A percentile compares a stretch with the other conserved stretches of the same genome.
These are phyloP conservation scores for Cocos nucifera DNA, from an alignment of 176 grass and related monocot genomes.

Conservation along the genomic window DNA sequence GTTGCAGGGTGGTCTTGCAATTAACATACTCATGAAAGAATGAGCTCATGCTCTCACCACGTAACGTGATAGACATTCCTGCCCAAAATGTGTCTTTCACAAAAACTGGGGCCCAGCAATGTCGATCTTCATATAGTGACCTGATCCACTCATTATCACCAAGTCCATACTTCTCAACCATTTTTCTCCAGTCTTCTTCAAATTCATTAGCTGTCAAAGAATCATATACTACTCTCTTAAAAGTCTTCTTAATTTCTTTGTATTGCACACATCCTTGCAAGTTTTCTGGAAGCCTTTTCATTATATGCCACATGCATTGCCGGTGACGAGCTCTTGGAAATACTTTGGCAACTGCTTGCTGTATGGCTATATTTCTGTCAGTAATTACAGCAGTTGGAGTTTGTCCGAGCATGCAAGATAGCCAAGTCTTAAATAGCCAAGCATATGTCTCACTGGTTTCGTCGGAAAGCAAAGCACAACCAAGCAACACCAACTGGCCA, in stretches of 20 bases:
- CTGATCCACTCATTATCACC: slow-evolving; percentile 17
- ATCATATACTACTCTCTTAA: slow-evolving; percentile 22
- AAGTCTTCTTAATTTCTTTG: slow-evolving; percentile 15
- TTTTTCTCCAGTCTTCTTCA: slow-evolving; percentile 18
- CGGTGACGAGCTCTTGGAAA: slow-evolving; percentile 15
- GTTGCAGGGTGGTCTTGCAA: slow-evolving; percentile 1
- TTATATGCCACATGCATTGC: slow-evolving; percentile 10
- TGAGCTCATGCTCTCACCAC: slow-evolving; percentile 6
- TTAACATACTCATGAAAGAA: slow-evolving; percentile 15
- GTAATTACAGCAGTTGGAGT: slow-evolving; percentile 21
- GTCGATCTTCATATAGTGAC: slow-evolving; percentile 12
- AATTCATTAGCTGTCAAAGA: slow-evolving; percentile 16
- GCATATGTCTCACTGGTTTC: slow-evolving; percentile 1
- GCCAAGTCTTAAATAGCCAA: slow-evolving; percentile 20
- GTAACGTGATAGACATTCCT: slow-evolving; percentile 14
- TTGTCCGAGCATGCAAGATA: slow-evolving; percentile 12
- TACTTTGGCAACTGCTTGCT: slow-evolving; percentile 7
- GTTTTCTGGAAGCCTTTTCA: slow-evolving; percentile 13
- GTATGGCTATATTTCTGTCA: slow-evolving; percentile 11
- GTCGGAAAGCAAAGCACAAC: slow-evolving; percentile 15
- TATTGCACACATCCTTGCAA: slow-evolving; percentile 7
- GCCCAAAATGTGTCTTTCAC: slow-evolving; percentile 22
- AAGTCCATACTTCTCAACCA: slow-evolving; percentile 17
- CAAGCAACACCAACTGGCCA: slow-evolving; percentile 18
- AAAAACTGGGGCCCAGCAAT: slow-evolving; percentile 17